Evolutionary conservation across 2,329 filamentous ascomycete species (phyloP), one percentile per base, ranked within the genome.

Genomic region (Fusarium guadeloupense): DNA sequence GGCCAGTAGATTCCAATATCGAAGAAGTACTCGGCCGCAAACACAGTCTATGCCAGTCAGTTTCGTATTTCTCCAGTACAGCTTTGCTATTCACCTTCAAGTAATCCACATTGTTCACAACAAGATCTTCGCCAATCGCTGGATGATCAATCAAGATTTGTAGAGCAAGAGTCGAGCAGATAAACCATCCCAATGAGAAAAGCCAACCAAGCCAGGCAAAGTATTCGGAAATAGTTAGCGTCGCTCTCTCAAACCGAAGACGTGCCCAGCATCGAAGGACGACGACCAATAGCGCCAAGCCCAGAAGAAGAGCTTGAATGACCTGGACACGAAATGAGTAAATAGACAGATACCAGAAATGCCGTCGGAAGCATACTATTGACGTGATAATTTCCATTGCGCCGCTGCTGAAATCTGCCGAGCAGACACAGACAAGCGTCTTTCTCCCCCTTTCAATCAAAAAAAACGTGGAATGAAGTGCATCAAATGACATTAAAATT

Each of bases 1-100:
- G 57, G 38, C 19, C 28, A 50, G 35, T 50, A 60, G 1, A 60
- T 44, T 2, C 56, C 57, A 6, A 30, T 3, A 10, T 60, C 56
- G 7, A 60, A 60, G 5, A 47, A 38, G 12, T 55, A 60, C 9
- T 45, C 33, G 2, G 55, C 55, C 6, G 30, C 12, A 5, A 40
- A 60, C 12, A 60, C 49, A 4, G 10, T 26, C 57, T 60, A 5
- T 4, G 7, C 6, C 16, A 21, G 28, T 44, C 19, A 44, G 28
- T 13, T n/a, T 21, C 19, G 13, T 7, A 14, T 6, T 20, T 34
- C 33, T 6, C 12, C 9, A 10, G 9, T 7, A 16, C 9, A 19
- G 31, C 17, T 35, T 9, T 35, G 7, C 9, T 5, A 20, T 35
- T 10, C 2, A 54, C 55, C 35, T 54, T 59, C 0, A 42, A 13